phyloP scores from a whole-genome alignment of 495 filamentous ascomycete genomes.

The Aspergillus leporis region DNA sequence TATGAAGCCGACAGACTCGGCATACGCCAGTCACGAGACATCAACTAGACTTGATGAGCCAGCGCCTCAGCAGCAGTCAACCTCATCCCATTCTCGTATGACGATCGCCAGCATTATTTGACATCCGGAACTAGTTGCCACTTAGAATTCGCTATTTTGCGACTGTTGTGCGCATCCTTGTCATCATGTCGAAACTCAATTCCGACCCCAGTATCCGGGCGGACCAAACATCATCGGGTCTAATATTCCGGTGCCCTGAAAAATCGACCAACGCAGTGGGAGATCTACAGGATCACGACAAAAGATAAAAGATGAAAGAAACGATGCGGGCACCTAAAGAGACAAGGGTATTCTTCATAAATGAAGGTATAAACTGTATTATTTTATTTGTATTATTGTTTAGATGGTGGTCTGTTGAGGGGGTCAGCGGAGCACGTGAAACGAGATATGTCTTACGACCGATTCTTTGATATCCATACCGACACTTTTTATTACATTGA shows the following conservation, averaged over 20 bases:
- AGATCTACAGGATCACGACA: not conserved
- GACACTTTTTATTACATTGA: not conserved
- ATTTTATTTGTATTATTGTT: conserved; percentile 6
- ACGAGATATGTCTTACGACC: conserved; percentile 24
- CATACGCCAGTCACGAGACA: conserved; percentile 35
- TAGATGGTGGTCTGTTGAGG: conserved; percentile 3
- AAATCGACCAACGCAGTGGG: not conserved
- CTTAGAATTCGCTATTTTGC: not conserved
- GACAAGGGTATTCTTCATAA: not conserved
- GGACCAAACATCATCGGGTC: not conserved
- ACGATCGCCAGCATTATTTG: conserved; percentile 79
- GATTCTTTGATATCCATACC: conserved; percentile 4
- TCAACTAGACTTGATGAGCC: conserved; percentile 40
- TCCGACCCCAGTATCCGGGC: not conserved
- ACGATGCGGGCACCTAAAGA: not conserved
- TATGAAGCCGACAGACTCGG: conserved; percentile 26
- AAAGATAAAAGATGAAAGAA: not conserved
- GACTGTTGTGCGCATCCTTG: not conserved
- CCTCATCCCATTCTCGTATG: conserved; percentile 57
- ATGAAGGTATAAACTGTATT: not conserved
- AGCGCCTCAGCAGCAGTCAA: conserved; percentile 36
- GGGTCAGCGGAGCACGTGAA: conserved; percentile 17
- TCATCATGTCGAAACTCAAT: not conserved
- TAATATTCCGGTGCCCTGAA: not conserved
- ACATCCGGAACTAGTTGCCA: conserved; percentile 1